These are phyloP conservation scores for Wickerhamiella parazyma DNA, from an alignment of 805 yeast species.

Conservation along the genomic window DNA sequence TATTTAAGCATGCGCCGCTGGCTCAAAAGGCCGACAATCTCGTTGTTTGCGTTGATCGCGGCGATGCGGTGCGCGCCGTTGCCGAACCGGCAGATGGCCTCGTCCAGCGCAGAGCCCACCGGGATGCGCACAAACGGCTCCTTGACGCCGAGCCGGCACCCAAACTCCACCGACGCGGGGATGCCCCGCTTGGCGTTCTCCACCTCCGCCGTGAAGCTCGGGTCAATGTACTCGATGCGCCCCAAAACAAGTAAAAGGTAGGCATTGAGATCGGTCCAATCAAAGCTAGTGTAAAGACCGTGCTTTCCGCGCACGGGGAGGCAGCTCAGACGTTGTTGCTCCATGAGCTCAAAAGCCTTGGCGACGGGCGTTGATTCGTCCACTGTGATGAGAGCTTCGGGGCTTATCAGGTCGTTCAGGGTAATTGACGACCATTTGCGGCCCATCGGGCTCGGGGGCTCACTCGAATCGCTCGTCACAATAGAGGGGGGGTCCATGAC, in stretches of 20 bases:
- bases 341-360: constrained; percentile 70
- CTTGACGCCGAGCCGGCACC: constrained; percentile 69
- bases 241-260: constrained; percentile 75
- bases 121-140: constrained; percentile 74
- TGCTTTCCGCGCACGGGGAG: constrained; percentile 45
- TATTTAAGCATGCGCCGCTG: constrained; percentile 78
- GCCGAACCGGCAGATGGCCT: constrained; percentile 80
- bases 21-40: constrained; percentile 71
- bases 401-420: constrained; percentile 61
- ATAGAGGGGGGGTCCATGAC: constrained; percentile 7
- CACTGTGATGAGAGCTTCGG: constrained; percentile 60
- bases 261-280: constrained; percentile 81
- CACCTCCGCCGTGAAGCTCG: constrained; percentile 29
- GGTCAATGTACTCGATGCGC: constrained; percentile 35
- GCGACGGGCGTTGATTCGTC: constrained; percentile 63
- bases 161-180: constrained; percentile 84
- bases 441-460: constrained; percentile 1
- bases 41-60: constrained; percentile 40
- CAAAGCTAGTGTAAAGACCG: constrained; percentile 47
- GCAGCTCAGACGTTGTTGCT: constrained; percentile 62
- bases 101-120: constrained; percentile 44
- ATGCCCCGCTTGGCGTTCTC: constrained; percentile 69
- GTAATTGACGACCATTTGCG: constrained; percentile 30
- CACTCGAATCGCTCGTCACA: constrained; percentile 1
- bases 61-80: constrained; percentile 93